These are phyloP conservation scores for Cladosporium sp. DNA, from an alignment of 2,329 filamentous ascomycete species.

Conservation along the genomic window DNA sequence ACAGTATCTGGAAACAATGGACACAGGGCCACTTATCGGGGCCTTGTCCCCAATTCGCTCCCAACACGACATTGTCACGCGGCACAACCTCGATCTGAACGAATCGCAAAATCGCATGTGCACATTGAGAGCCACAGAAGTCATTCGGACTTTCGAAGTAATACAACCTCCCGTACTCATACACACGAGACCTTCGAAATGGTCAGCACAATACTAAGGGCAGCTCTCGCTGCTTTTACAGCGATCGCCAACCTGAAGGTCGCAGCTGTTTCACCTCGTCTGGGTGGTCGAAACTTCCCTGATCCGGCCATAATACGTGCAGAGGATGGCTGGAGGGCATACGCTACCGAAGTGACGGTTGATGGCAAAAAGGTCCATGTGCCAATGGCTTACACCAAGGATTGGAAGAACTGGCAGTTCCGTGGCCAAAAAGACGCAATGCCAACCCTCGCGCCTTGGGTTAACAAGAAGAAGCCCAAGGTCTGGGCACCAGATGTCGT, in stretches of 20 bases:
- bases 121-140: not conserved
- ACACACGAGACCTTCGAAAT: not conserved
- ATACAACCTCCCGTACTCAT: too few species aligned
- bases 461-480: slow-evolving; percentile 40
- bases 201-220: not conserved
- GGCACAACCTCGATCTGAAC: not conserved
- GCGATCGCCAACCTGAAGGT: not conserved
- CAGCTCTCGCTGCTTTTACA: slow-evolving; percentile 4
- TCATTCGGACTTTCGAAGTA: too few species aligned
- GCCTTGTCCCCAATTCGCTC: not conserved
- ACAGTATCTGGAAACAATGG: slow-evolving; percentile 6
- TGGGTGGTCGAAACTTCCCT: slow-evolving; percentile 44
- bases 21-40: not conserved
- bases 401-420: slow-evolving; percentile 47
- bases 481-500: slow-evolving; percentile 60
- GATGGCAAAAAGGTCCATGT: slow-evolving; percentile 40
- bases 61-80: not conserved
- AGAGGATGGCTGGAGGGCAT: slow-evolving; percentile 53
- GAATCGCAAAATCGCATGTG: not conserved
- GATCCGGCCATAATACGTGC: slow-evolving; percentile 50
- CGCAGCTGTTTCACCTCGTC: not conserved
- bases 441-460: slow-evolving; percentile 50
- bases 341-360: slow-evolving; percentile 42
- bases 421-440: slow-evolving; percentile 49
- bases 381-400: slow-evolving; percentile 48